Evolutionary conservation across 2,329 filamentous ascomycete genomes (phyloP), one percentile per base, ranked within the genome.

Genomic region (Stemphylium vesicarium): DNA sequence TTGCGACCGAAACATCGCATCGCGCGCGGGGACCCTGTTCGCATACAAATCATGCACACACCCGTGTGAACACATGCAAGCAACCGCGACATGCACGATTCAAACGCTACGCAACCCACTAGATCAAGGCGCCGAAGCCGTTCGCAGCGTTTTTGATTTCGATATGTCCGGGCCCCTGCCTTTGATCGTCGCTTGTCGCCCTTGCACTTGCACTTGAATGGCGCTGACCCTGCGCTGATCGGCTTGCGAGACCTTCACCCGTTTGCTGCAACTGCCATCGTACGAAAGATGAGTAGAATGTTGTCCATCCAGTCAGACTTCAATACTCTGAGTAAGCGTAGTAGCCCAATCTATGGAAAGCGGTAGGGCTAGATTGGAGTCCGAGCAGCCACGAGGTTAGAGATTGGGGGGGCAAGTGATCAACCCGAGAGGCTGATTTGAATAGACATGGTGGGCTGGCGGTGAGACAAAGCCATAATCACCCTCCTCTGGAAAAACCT

Each of bases 361-460:
- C 41, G 31, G 13, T 29, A 46, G n/a, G 12, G 42, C 37, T 26
- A 39, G 29, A 20, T 29, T 39, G 36, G 48, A 46, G 45, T 57
- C 48, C 35, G 51, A 52, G 32, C 53, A 60, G 64, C 65, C 64
- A 65, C 60, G 53, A 53, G 62, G 59, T 41, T 41, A 42, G 24
- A 41, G 57, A 53, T 37, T 37, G 39, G 20, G 59, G 39, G 20
- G 59, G 57, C 53, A 62, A 24, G 56, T 62, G 61, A 53, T 56
- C 53, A 60, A 52, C 58, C 35, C 29, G 26, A 51, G 51, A 56
- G 52, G 48, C 33, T 56, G 32, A 45, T 50, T 46, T 49, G 29
- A 41, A 40, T 36, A 45, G 40, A 29, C 26, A 16, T 43, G 46
- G 60, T 62, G 55, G 65, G 66, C 60, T 46, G 48, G 32, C 41